These are phyloP conservation scores for Saussurea involucrata DNA, from an alignment of 129 eudicot species.

Conservation along the genomic window DNA sequence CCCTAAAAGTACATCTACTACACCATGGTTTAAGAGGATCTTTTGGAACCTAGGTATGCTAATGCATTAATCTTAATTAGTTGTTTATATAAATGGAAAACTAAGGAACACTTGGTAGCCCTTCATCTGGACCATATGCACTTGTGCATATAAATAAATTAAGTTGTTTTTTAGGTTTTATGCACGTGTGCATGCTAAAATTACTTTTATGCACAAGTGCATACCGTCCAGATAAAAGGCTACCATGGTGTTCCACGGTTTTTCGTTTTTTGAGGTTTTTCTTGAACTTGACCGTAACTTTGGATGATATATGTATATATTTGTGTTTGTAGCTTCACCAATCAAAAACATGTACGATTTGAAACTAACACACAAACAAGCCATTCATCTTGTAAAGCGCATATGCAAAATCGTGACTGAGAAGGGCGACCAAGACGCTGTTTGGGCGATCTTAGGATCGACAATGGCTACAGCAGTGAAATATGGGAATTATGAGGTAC, in stretches of 20 bases:
- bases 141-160: too few relatives aligned
- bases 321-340: conserved; percentile 2
- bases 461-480: not conserved
- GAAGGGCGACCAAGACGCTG: not conserved
- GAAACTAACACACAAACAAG: conserved; percentile 5
- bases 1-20: not conserved
- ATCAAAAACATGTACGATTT: conserved; percentile 7
- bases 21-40: not conserved
- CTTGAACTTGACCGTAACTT: not conserved
- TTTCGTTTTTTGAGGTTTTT: too few relatives aligned
- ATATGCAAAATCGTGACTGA: not conserved
- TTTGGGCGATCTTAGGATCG: not conserved
- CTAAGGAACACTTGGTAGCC: too few relatives aligned
- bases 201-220: too few relatives aligned
- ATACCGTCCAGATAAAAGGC: too few relatives aligned
- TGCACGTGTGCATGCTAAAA: too few relatives aligned
- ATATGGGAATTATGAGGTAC: not conserved
- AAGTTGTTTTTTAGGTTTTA: too few relatives aligned
- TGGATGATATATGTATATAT: not conserved
- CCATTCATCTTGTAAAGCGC: not conserved
- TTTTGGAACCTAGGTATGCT: conserved; percentile 2
- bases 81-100: too few relatives aligned
- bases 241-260: too few relatives aligned
- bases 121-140: not conserved
- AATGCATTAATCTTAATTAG: not conserved